These are phyloP conservation scores for Allium fistulosum DNA, from an alignment of 106 monocot genomes.

Conservation along the genomic window DNA sequence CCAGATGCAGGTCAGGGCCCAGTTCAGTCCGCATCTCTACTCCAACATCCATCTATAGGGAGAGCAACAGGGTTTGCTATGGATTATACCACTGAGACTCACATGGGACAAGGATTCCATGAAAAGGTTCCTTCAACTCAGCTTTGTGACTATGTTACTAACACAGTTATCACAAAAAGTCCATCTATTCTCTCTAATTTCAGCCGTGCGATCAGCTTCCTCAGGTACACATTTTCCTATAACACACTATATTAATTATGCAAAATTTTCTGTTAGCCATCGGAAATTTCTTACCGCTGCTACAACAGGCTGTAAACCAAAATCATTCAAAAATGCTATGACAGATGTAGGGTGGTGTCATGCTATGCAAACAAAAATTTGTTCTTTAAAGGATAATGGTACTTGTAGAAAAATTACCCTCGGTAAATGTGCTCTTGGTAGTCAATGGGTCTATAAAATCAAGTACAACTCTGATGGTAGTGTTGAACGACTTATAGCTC, in stretches of 20 bases:
- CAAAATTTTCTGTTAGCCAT: too few species aligned
- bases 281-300: background rate
- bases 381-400: background rate
- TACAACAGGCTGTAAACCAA: background rate
- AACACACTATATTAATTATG: too few species aligned
- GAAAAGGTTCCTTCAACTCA: background rate
- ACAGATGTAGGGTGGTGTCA: background rate
- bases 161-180: conserved; percentile 1
- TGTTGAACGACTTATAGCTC: too few species aligned
- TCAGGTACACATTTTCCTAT: too few species aligned
- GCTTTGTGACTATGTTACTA: background rate
- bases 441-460: too few species aligned
- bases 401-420: conserved; percentile 1
- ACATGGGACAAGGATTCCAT: background rate
- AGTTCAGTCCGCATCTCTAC: background rate
- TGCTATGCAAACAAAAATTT: background rate
- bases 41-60: background rate
- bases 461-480: too few species aligned
- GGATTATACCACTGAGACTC: background rate
- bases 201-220: too few species aligned
- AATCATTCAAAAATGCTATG: background rate
- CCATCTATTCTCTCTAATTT: too few species aligned
- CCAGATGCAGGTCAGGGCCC: background rate
- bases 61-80: background rate
- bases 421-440: too few species aligned